Conservation (phyloP, 1,139 yeast genomes). For the Candida sp. region DNA sequence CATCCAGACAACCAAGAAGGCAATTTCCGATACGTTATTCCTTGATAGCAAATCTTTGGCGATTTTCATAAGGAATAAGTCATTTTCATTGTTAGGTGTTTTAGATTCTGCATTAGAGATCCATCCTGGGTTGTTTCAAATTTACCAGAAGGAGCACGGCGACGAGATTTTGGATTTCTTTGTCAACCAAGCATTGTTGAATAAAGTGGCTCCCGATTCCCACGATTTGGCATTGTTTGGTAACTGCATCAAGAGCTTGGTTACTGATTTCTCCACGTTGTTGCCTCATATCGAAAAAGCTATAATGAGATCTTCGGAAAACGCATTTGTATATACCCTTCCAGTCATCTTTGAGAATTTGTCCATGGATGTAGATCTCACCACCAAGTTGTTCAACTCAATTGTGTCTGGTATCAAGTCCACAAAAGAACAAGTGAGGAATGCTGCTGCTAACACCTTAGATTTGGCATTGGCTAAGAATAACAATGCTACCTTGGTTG, state of each 20-base stretch:
- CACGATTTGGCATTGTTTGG: constrained; percentile 32
- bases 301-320: constrained; percentile 81
- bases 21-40: constrained; percentile 21
- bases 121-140: constrained; percentile 40
- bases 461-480: constrained; percentile 23
- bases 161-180: constrained; percentile 21
- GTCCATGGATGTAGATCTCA: constrained; percentile 17
- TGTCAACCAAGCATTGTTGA: constrained; percentile 45
- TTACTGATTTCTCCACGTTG: constrained; percentile 41
- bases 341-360: constrained; percentile 47
- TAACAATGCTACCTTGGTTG: constrained; percentile 30
- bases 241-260: constrained; percentile 44
- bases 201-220: constrained; percentile 41
- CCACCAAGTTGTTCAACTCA: constrained; percentile 59
- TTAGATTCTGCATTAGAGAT: constrained; percentile 37
- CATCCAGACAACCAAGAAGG: constrained; percentile 37
- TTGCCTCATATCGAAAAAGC: constrained; percentile 78
- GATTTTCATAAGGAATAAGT: constrained; percentile 15
- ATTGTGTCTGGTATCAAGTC: constrained; percentile 73
- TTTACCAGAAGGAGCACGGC: constrained; percentile 21
- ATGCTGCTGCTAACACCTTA: constrained; percentile 52
- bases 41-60: constrained; percentile 11
- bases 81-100: constrained; percentile 38
- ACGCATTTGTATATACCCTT: constrained; percentile 56
- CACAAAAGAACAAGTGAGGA: constrained; percentile 67